Percentiles rank a stretch among this genome's conserved stretches.
phyloP scores from a whole-genome alignment of 345 rosid species.

The Nasturtium officinale region DNA sequence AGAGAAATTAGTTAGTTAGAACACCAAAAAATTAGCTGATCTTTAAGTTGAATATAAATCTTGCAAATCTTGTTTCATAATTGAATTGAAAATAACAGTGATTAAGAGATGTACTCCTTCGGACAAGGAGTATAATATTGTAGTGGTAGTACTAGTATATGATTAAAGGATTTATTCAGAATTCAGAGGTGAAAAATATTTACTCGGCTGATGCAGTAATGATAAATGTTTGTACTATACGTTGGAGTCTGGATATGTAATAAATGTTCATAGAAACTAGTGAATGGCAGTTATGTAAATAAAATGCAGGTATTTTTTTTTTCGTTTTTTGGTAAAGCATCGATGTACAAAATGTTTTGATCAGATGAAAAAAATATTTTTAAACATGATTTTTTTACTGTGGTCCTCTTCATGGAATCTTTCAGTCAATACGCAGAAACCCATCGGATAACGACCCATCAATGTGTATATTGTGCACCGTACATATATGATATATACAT shows the following conservation, averaged over 20 bases:
- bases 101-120: no score
- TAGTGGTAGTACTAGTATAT: no score
- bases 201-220: conserved; percentile 34
- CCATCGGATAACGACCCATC: conserved; percentile 46
- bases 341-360: conserved; percentile 22
- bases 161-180: conserved; percentile 12
- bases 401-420: conserved; percentile 49
- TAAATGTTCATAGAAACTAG: conserved; percentile 42
- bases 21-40: no score
- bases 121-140: background rate
- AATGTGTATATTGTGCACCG: conserved; percentile 27
- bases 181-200: conserved; percentile 12
- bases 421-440: conserved; percentile 47
- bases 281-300: conserved; percentile 17
- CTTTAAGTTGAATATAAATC: no score
- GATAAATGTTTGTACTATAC: conserved; percentile 39
- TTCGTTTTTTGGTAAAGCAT: background rate
- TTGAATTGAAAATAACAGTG: background rate
- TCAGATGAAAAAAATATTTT: background rate
- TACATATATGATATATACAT: conserved; percentile 23
- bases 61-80: background rate
- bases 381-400: conserved; percentile 29
- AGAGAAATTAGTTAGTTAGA: background rate
- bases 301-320: conserved; percentile 14
- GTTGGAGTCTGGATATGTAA: conserved; percentile 44